phyloP scores from a whole-genome alignment of 1,284 basidiomycete species.

The Testicularia cyperi region DNA sequence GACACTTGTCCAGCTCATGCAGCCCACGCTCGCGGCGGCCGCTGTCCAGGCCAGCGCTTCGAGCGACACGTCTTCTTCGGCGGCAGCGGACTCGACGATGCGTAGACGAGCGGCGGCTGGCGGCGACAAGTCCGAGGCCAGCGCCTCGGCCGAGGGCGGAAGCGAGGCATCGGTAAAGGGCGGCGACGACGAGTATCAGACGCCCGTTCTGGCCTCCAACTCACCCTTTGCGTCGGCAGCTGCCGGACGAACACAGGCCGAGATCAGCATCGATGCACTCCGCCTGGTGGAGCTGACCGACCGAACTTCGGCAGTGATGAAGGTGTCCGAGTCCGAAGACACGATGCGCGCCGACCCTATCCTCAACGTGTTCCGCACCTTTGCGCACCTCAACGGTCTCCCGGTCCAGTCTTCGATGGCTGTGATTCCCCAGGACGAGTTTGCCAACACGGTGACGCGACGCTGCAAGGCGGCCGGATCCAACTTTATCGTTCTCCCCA shows the following conservation, averaged over 20 bases:
- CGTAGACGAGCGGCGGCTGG: constrained; percentile 15
- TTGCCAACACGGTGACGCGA: constrained; percentile 69
- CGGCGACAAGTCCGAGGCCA: constrained; percentile 5
- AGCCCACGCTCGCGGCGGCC: constrained; percentile 51
- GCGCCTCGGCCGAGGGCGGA: constrained; percentile 6
- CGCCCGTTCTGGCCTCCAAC: constrained; percentile 29
- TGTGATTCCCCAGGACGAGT: constrained; percentile 73
- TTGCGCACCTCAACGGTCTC: constrained; percentile 74
- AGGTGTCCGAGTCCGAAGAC: constrained; percentile 72
- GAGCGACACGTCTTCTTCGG: no score
- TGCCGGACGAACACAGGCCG: constrained; percentile 14
- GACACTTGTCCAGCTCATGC: constrained; percentile 64
- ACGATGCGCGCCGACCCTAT: constrained; percentile 74
- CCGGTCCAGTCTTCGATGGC: constrained; percentile 67
- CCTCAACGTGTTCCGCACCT: constrained; percentile 77
- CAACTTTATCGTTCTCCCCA: constrained; percentile 80
- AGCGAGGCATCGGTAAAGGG: constrained; percentile 23
- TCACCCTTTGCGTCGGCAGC: constrained; percentile 19
- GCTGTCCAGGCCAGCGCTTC: constrained; percentile 1
- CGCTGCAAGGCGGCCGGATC: constrained; percentile 68
- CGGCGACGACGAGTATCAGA: constrained; percentile 17
- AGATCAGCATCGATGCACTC: constrained; percentile 46
- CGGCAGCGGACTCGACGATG: constrained; percentile 9
- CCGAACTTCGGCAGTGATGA: constrained; percentile 81
- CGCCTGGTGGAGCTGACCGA: constrained; percentile 71